phyloP scores from a whole-genome alignment of 495 filamentous ascomycete genomes.

The Xylaria bambusicola region DNA sequence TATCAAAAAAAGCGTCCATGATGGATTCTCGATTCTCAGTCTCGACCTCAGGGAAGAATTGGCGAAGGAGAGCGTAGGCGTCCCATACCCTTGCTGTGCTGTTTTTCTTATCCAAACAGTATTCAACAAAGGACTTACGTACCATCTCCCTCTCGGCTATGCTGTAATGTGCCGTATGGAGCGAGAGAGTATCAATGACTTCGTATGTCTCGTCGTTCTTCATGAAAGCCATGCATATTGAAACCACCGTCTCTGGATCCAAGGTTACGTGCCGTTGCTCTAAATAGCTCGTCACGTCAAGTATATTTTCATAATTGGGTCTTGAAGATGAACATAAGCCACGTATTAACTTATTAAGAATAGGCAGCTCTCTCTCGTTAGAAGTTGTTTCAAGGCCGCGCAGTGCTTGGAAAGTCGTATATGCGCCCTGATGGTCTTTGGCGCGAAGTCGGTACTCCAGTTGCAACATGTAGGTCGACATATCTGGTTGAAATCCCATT shows the following conservation, averaged over 20 bases:
- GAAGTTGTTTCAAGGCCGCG: constrained; percentile 50
- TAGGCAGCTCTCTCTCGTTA: constrained; percentile 58
- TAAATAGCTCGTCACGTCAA: constrained; percentile 72
- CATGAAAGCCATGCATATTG: constrained; percentile 70
- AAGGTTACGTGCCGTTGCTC: constrained; percentile 68
- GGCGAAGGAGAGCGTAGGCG: constrained; percentile 71
- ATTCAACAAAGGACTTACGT: constrained; percentile 62
- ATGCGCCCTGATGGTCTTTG: constrained; percentile 67
- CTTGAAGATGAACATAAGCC: constrained; percentile 61
- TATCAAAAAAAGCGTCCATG: constrained; percentile 82
- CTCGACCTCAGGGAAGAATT: constrained; percentile 75
- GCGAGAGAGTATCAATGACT: constrained; percentile 73
- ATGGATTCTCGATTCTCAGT: constrained; percentile 63
- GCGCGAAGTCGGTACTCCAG: constrained; percentile 72
- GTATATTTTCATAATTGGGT: constrained; percentile 64
- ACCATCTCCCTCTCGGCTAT: constrained; percentile 64
- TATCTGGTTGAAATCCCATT: constrained; percentile 63
- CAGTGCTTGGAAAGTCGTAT: constrained; percentile 62
- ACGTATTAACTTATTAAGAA: constrained; percentile 75
- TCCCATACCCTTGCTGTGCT: constrained; percentile 73
- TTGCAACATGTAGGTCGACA: constrained; percentile 68
- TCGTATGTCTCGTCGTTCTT: constrained; percentile 70
- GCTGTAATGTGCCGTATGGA: constrained; percentile 64
- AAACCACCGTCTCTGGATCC: constrained; percentile 69
- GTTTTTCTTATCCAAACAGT: constrained; percentile 61